phyloP scores from a whole-genome alignment of 345 rosid genomes.

The Salix udensis region DNA sequence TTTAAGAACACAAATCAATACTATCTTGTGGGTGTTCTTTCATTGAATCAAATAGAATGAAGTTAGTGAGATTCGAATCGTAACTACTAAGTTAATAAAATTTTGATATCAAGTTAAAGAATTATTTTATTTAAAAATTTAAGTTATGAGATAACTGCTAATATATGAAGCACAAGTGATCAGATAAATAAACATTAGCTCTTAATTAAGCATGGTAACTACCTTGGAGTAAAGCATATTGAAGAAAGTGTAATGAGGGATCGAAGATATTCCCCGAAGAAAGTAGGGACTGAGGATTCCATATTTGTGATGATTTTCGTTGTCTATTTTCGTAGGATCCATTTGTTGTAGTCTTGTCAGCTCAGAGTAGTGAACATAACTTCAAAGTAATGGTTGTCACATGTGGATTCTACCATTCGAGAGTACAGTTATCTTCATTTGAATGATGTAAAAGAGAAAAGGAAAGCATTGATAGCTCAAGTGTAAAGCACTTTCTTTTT shows the following conservation, averaged over 20 bases:
- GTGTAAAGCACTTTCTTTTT: no score
- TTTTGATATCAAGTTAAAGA: no score
- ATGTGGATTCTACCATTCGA: conserved; percentile 3
- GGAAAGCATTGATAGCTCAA: not conserved
- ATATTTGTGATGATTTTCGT: not conserved
- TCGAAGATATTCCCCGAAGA: not conserved
- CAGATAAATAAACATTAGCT: not conserved
- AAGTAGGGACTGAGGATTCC: not conserved
- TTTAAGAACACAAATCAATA: no score
- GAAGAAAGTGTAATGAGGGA: not conserved
- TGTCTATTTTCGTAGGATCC: not conserved
- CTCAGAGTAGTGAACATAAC: conserved; percentile 1
- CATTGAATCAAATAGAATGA: no score
- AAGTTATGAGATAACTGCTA: no score
- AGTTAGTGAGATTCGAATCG: no score
- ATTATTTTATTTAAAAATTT: no score
- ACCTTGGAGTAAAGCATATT: not conserved
- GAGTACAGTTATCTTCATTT: not conserved
- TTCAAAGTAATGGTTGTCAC: conserved; percentile 3
- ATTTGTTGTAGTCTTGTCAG: conserved; percentile 5
- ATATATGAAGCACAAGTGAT: not conserved
- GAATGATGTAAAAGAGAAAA: not conserved
- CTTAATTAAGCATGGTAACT: not conserved
- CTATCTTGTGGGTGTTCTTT: no score
- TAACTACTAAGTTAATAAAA: no score